Conservation (phyloP, 78 protist genomes). For the Polysphondylium violaceum region DNA sequence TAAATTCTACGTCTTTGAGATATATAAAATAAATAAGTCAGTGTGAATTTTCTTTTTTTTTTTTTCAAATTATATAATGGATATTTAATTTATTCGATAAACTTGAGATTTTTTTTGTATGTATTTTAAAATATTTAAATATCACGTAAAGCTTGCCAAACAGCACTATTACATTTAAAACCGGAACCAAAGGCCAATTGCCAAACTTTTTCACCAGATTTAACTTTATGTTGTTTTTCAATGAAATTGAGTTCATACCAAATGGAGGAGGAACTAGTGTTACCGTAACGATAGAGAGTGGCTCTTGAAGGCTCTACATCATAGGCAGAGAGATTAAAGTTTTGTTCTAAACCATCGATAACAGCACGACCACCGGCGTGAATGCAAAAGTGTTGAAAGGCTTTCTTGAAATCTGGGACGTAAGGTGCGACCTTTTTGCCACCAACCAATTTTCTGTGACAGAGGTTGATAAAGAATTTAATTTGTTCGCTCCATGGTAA, state of each 20-base stretch:
- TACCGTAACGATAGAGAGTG: slow-evolving; percentile 89
- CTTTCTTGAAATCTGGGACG: slow-evolving; percentile 90
- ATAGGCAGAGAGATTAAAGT: slow-evolving; percentile 71
- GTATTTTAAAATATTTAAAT: slow-evolving; percentile 4
- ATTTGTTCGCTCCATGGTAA: slow-evolving; percentile 91
- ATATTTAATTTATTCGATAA: no score
- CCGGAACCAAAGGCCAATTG: slow-evolving; percentile 90
- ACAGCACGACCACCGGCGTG: slow-evolving; percentile 95
- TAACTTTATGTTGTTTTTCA: slow-evolving; percentile 66
- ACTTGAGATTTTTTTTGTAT: neutral
- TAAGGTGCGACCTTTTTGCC: slow-evolving; percentile 40
- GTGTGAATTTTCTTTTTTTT: no score
- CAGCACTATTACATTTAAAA: slow-evolving; percentile 85
- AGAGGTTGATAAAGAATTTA: slow-evolving; percentile 78
- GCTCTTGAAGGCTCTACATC: slow-evolving; percentile 92
- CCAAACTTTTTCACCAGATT: slow-evolving; percentile 81
- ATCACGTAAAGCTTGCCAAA: slow-evolving; percentile 82
- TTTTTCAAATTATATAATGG: no score
- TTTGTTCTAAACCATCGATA: slow-evolving; percentile 87
- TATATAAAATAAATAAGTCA: no score
- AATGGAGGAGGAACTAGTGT: slow-evolving; percentile 83
- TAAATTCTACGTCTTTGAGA: no score
- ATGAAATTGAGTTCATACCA: slow-evolving; percentile 90
- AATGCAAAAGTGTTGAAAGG: slow-evolving; percentile 89
- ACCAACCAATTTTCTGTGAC: slow-evolving; percentile 51